Evolutionary conservation across 768 basidiomycete species (phyloP), one percentile per base, ranked within the genome.

Genomic region (Podaxis mareebaensis): DNA sequence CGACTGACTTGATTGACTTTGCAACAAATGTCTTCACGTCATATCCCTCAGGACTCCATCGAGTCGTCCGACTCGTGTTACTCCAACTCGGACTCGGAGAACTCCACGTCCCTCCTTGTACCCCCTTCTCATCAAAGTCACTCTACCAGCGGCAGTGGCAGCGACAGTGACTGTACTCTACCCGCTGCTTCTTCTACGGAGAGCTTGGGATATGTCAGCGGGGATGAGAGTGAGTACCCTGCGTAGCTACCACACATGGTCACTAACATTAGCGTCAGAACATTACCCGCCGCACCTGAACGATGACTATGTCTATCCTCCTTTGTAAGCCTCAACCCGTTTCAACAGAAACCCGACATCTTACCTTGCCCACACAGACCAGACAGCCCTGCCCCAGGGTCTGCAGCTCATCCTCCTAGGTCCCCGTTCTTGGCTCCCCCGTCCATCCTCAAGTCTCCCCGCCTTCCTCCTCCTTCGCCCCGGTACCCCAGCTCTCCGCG

Each of bases 181-280:
- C 49, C 56, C 26, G 24, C 56, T 13, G 56, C 56, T 30, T 58
- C 56, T 26, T 58, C 56, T 22, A 44, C 40, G 2, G 56, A 58
- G 56, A 58, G 40, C 56, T 44, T 58, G 56, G 56, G 56, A 46
- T 58, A 58, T n/a, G 56, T 58, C 56, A 58, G 56, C n/a, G 56
- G 56, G 8, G 56, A 58, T 26, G 56, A 58, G 56, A 58, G 56
- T 46, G 24, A 40, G 56, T 46, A 28, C 2, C 28, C 20, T 24
- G 11, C 40, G 3, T 28, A 44, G 12, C 11, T 26, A 46, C 15
- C 22, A 26, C 2, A 22, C 24, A 46, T 44, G 56, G 56, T 58
- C 46, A 46, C 56, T 58, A 44, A 44, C 56, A 28, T 33, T 13
- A 28, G 22, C 12, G 6, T 28, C 42, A 58, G 56, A 38, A n/a